A percentile compares a stretch with the other conserved stretches of the same genome.
Conservation (phyloP, 352 stramenopile genomes). For the Phytophthora constricta region DNA sequence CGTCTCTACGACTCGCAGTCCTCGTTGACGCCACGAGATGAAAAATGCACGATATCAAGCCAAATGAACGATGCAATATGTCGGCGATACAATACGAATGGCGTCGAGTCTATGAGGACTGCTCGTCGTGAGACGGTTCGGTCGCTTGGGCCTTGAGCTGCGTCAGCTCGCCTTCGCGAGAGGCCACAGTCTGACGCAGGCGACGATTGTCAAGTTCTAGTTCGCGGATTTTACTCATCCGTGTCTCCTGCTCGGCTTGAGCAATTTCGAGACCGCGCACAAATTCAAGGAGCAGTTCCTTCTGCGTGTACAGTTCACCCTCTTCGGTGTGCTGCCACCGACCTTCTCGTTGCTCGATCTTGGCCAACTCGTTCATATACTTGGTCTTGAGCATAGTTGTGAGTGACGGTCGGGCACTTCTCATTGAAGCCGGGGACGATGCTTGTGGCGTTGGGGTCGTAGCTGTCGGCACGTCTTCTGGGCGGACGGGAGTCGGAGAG, state of each 20-base stretch:
- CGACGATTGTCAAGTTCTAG: slow-evolving; percentile 71
- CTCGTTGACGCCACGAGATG: slow-evolving; percentile 7
- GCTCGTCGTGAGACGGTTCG: slow-evolving; percentile 4
- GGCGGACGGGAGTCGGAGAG: slow-evolving; percentile 8
- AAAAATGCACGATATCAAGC: slow-evolving; percentile 20
- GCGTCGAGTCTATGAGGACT: slow-evolving; percentile 23
- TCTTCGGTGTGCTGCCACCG: slow-evolving; percentile 46
- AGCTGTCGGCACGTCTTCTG: slow-evolving; percentile 20
- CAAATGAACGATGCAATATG: slow-evolving; percentile 14
- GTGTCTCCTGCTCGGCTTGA: slow-evolving; percentile 74
- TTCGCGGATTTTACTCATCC: slow-evolving; percentile 75
- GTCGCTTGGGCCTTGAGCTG: slow-evolving; percentile 25
- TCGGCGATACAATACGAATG: slow-evolving; percentile 4
- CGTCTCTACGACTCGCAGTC: neutral
- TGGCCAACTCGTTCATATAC: slow-evolving; percentile 56
- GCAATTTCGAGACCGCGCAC: slow-evolving; percentile 77
- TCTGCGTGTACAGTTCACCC: slow-evolving; percentile 42
- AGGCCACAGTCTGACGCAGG: slow-evolving; percentile 52
- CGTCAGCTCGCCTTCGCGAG: slow-evolving; percentile 49
- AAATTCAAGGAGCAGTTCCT: slow-evolving; percentile 72
- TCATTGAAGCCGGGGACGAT: slow-evolving; percentile 5
- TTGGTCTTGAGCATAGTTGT: slow-evolving; percentile 71
- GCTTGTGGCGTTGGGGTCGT: slow-evolving; percentile 15
- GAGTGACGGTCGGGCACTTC: slow-evolving; percentile 44
- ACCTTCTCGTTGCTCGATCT: slow-evolving; percentile 49